These are phyloP conservation scores for Candida mattraensis DNA, from an alignment of 805 yeast genomes.

Conservation along the genomic window DNA sequence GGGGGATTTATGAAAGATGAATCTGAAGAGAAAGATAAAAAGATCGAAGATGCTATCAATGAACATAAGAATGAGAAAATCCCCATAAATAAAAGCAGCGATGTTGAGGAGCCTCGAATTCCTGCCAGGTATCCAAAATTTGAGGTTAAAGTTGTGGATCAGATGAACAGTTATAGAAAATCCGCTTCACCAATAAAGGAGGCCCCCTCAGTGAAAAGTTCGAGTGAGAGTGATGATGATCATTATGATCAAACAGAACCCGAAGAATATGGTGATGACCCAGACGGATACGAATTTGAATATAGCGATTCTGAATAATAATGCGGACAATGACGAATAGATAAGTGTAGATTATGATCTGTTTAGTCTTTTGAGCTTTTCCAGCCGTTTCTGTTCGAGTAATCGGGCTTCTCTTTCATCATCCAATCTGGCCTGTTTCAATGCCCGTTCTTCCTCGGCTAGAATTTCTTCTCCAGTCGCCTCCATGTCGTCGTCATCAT, in stretches of 20 bases:
- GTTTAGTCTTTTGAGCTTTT: slow-evolving; percentile 41
- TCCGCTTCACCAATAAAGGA: too few relatives aligned
- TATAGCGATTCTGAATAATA: slow-evolving; percentile 35
- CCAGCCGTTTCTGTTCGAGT: slow-evolving; percentile 48
- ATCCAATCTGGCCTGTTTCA: slow-evolving; percentile 68
- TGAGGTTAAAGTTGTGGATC: slow-evolving; percentile 2
- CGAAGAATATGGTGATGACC: slow-evolving; percentile 9
- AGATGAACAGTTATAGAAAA: too few relatives aligned
- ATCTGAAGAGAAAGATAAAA: slow-evolving; percentile 12
- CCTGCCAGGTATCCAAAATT: slow-evolving; percentile 1
- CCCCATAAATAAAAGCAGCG: neutral
- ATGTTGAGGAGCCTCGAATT: neutral
- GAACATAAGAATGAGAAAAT: too few relatives aligned
- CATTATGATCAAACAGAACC: neutral
- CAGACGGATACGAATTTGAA: slow-evolving; percentile 47
- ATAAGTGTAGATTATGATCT: slow-evolving; percentile 5
- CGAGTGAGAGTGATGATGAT: neutral
- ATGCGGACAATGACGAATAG: slow-evolving; percentile 1
- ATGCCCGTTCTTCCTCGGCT: slow-evolving; percentile 75
- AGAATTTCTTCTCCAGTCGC: slow-evolving; percentile 89
- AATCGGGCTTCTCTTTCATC: slow-evolving; percentile 70
- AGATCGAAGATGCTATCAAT: too few relatives aligned
- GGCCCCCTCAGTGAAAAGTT: too few relatives aligned
- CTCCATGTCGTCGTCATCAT: slow-evolving; percentile 78
- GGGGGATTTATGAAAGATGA: slow-evolving; percentile 9